Evolutionary conservation across 2,329 filamentous ascomycete genomes (phyloP), one percentile per base, ranked within the genome.

Genomic region (Fusarium pseudograminearum): DNA sequence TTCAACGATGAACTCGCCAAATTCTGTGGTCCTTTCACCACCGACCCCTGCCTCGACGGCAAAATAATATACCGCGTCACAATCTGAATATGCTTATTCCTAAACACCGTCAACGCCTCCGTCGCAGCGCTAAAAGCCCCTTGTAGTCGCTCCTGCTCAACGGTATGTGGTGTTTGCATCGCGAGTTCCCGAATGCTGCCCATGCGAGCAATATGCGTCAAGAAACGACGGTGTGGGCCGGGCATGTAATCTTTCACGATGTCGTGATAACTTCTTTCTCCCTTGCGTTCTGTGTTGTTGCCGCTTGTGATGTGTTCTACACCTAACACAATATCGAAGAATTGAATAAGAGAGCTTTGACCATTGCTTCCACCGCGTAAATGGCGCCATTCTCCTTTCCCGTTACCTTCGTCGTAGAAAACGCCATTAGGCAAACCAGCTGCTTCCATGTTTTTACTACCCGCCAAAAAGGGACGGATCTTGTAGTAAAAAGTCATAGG

Each of bases 211-310:
- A 96, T 86, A 48, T 92, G 86, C 57, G 90, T 85, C 2, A 98
- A 84, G 79, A 98, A 97, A 4, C 88, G 86, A 3, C 91, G 86
- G 77, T 98, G 95, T 0, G 89, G 88, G 0, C 91, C 92, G 0
- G 94, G 94, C 94, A 98, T 98, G 81, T 98, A 98, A 36, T 86
- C 87, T 53, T 93, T 89, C 83, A 98, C 95, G 72, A 97, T 85
- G 63, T 86, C 76, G 73, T 86, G 85, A 70, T 85, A 88, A 63
- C 80, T 82, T 20, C 75, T 72, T 45, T 73, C 71, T 12, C 71
- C 76, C 2, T 65, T 60, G 3, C 60, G 59, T 14, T 67, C 55
- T 3, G 67, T 70, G 22, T 71, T 69, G 61, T 78, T 79, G 2
- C 82, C 82, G 48, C 80, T 79, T 4, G 81, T 79, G 3, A 75